phyloP scores from a whole-genome alignment of 1,284 basidiomycete genomes.

The Papiliotrema terrestris region DNA sequence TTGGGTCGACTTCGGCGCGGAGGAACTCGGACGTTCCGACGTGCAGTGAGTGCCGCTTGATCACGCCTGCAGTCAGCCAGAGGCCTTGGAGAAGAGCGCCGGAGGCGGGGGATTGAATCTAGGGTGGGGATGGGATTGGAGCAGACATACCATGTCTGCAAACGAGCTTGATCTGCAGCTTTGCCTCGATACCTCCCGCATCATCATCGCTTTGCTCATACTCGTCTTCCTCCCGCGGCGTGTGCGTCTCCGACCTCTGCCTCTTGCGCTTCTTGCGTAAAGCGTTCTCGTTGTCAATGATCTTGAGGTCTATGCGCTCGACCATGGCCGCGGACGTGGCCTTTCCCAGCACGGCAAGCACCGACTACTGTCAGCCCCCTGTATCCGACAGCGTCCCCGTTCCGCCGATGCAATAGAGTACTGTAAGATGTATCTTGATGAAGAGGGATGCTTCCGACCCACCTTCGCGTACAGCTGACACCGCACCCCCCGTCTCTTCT shows the following conservation, averaged over 20 bases:
- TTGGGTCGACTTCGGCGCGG: constrained; percentile 41
- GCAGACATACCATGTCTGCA: constrained; percentile 43
- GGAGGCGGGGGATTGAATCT: no score
- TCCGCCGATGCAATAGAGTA: no score
- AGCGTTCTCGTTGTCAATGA: constrained; percentile 31
- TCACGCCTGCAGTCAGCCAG: constrained; percentile 28
- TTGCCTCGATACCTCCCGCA: constrained; percentile 21
- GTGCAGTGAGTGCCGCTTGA: constrained; percentile 46
- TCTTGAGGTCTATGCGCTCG: constrained; percentile 40
- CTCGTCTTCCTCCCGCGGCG: constrained; percentile 11
- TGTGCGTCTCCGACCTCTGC: constrained; percentile 9
- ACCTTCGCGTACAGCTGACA: constrained; percentile 47
- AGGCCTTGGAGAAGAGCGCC: no score
- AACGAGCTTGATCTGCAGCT: constrained; percentile 39
- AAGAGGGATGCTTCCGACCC: no score
- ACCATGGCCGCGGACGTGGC: constrained; percentile 34
- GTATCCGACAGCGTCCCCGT: no score
- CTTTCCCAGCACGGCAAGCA: constrained; percentile 43
- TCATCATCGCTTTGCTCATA: constrained; percentile 23
- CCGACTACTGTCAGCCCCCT: constrained; percentile 32
- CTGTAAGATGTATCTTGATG: no score
- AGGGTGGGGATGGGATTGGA: no score
- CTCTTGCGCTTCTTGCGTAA: constrained; percentile 12
- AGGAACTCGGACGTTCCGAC: constrained; percentile 41
- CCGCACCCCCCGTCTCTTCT: constrained; percentile 36